Base-by-base conservation (phyloP, 352 stramenopile genomes). In the Globisporangium spiculum region DNA sequence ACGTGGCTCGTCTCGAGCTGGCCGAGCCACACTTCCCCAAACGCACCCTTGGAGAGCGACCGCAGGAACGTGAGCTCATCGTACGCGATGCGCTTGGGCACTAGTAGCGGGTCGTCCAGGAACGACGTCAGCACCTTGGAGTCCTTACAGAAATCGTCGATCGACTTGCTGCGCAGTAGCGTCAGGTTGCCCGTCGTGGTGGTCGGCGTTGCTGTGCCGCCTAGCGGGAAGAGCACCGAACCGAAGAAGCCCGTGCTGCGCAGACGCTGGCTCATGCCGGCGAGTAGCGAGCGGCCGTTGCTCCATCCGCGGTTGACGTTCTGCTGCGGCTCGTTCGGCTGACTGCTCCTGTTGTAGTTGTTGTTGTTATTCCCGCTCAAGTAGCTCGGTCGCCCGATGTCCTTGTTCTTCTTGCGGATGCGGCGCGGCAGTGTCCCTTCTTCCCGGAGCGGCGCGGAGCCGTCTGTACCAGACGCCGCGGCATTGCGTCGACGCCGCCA, bases 11-110 rank as follows among this genome's bases (percentile, higher is more conserved):
- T 89, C 63, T 92, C 80, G 24, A 89, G 69, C 66, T 90, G 81
- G 0, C 82, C 87, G 20, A 89, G 71, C 70, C 75, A 92, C 24
- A 95, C 84, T 67, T 95, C 85, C 12, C 87, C 87, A 30, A 79
- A 93, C 14, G 85, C 80, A 46, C 86, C 86, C 59, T 90, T 89
- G 14, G 80, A 88, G 46, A 93, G 41, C 60, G 88, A 72, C 0
- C 82, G 78, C 59, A 91, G 59, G 44, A 85, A 87, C 27, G 80
- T 92, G 52, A 94, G 69, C 50, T 92, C 81, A 27, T 89, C 81
- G 63, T 89, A 88, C 22, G 80, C 66, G 27, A 91, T 88, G 16
- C 75, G 75, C 56, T 83, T 86, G 5, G 76, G 75, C 20, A 85
- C 68, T 1, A 91, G 68, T 36, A 71, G 55, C 14, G 81, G 71